Evolutionary conservation across 1,284 basidiomycete species (phyloP), one percentile per base, ranked within the genome.

Genomic region (Leccinum brunneo-olivaceum): DNA sequence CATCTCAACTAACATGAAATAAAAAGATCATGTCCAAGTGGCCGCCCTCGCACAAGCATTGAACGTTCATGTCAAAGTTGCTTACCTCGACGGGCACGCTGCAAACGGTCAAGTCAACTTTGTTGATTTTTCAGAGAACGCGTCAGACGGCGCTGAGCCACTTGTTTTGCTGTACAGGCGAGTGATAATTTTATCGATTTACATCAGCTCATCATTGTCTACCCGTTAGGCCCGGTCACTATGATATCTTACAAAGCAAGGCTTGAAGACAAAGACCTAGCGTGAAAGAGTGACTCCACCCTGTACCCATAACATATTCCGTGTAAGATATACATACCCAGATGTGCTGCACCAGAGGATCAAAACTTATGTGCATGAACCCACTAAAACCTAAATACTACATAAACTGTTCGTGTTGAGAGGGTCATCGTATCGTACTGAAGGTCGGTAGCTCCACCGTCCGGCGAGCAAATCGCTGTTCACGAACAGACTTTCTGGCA

Each of bases 11-110:
- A n/a, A n/a, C n/a, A n/a, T n/a, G n/a, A n/a, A n/a, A n/a, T n/a
- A 19, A 44, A 38, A 54, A 79, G 91, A 94, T 53, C 83, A 94
- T 53, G 80, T 88, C 16, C 86, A 91, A 56, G 86, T 94, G 51
- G 79, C 77, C 45, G 90, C 90, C 1, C 70, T 95, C 6, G 77
- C 82, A 11, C 71, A 77, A 35, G 84, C 82, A 0, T 65, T 93
- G 23, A 66, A 73, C 30, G 65, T 88, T 39, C 82, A 84, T 45
- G 65, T 92, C 38, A 74, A 79, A 39, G 74, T 92, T 27, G 89
- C 89, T 5, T 92, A 92, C 63, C 72, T 94, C 15, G 88, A 90
- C 60, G 73, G 77, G 4, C 69, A 62, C 20, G 71, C 71, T 24
- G 41, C 61, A 3, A 60, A 66, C 8, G 74, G 70, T 3, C 61